Base-by-base conservation (phyloP, 257 asterid genomes). In the Plantago ovata region DNA sequence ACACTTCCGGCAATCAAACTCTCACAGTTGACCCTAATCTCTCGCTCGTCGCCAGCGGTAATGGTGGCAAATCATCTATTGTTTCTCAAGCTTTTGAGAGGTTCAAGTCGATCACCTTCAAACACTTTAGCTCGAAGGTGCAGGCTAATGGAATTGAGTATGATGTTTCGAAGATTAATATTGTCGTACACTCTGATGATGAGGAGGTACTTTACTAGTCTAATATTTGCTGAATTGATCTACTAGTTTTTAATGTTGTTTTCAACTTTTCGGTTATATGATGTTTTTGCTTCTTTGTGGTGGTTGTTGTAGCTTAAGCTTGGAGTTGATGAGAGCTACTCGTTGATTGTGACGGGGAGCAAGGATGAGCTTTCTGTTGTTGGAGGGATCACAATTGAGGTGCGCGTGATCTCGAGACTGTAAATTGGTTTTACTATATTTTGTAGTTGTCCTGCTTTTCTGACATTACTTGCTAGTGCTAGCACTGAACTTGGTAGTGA, bases 311-410 rank as follows among this genome's bases (percentile, higher is more conserved):
- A 91, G 96, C 80, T 91, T 62, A 84, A 83, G 69, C 93, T 91
- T 53, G 98, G 95, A 51, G 84, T 81, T 40, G 98, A 91, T 54
- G 98, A 91, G 83, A 91, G 92, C 76, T 91, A 91, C 68, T 68
- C 96, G 16, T 70, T 87, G 68, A 67, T 79, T 67, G 93, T 83
- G 77, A 78, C 84, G 3, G 78, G 72, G 61, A 61, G 60, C 11
- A 81, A 8, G 7, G 36, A 80, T 23, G 81, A 61, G 50, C 79
- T 54, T 32, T 91, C 98, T 3, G 73, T 91, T 50, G 66, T 85
- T 33, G 92, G 82, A 16, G 89, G 65, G 16, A 67, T 76, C 52
- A 79, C 84, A 3, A 83, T 91, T 58, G 96, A 87, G 96, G 98
- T 87, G 64, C 61, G 46, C 20, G 33, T 21, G 54, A 4, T 47